Conservation (phyloP, 352 stramenopile species). For the Saprolegnia diclina region DNA sequence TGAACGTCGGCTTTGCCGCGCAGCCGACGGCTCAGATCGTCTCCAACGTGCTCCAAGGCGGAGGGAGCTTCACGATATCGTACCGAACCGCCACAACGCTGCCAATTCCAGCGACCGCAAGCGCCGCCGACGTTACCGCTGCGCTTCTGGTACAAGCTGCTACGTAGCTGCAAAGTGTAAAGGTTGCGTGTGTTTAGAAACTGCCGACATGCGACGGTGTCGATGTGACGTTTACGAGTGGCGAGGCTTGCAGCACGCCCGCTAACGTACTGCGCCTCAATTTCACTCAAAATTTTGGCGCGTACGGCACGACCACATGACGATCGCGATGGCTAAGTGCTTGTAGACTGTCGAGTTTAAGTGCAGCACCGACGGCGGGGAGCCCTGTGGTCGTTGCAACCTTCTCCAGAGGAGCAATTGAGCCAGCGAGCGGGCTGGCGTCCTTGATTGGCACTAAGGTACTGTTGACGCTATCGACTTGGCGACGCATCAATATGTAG, state of each 20-base stretch:
- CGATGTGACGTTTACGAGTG: slow-evolving; percentile 45
- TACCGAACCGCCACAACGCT: slow-evolving; percentile 60
- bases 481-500: not conserved
- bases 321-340: slow-evolving; percentile 14
- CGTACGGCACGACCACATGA: slow-evolving; percentile 38
- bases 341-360: slow-evolving; percentile 50
- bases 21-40: slow-evolving; percentile 44
- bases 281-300: slow-evolving; percentile 77
- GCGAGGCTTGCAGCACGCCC: slow-evolving; percentile 54
- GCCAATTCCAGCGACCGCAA: slow-evolving; percentile 51
- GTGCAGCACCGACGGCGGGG: slow-evolving; percentile 37
- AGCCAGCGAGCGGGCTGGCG: slow-evolving; percentile 28
- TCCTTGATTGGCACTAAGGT: slow-evolving; percentile 52
- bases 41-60: slow-evolving; percentile 37
- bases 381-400: slow-evolving; percentile 33
- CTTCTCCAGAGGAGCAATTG: slow-evolving; percentile 30
- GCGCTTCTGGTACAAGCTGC: slow-evolving; percentile 3
- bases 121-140: slow-evolving; percentile 29
- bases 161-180: not conserved
- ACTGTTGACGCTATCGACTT: slow-evolving; percentile 30
- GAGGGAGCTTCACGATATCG: slow-evolving; percentile 46
- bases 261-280: slow-evolving; percentile 59
- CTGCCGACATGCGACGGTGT: slow-evolving; percentile 53
- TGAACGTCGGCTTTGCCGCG: slow-evolving; percentile 47
- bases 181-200: slow-evolving; percentile 27